phyloP scores from a whole-genome alignment of 1,139 yeast species.

The Debaryomyces sp. region DNA sequence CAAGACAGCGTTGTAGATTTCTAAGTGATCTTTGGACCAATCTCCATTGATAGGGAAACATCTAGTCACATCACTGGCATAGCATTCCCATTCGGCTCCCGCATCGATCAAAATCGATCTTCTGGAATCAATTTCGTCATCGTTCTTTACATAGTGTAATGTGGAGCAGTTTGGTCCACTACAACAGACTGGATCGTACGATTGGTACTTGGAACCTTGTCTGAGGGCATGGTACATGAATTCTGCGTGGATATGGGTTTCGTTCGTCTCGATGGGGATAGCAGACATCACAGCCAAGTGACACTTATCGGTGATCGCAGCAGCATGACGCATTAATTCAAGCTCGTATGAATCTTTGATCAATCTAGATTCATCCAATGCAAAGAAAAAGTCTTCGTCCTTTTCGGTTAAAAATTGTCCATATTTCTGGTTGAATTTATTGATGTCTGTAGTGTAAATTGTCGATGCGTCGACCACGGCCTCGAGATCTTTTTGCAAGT shows the following conservation, averaged over 20 bases:
- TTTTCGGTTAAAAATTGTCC: conserved; percentile 38
- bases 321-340: conserved; percentile 74
- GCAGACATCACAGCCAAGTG: conserved; percentile 95
- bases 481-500: conserved; percentile 39
- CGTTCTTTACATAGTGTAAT: conserved; percentile 85
- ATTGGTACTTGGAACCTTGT: conserved; percentile 86
- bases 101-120: conserved; percentile 83
- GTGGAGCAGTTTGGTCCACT: conserved; percentile 92
- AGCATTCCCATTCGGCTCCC: conserved; percentile 95
- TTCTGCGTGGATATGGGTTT: conserved; percentile 93
- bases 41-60: conserved; percentile 91
- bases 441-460: conserved; percentile 47
- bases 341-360: conserved; percentile 85
- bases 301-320: conserved; percentile 82
- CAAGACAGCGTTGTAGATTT: conserved; percentile 76
- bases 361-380: conserved; percentile 83
- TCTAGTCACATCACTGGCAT: conserved; percentile 92
- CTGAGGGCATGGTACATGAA: conserved; percentile 91
- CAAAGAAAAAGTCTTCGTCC: conserved; percentile 59
- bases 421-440: conserved; percentile 36
- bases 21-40: conserved; percentile 86
- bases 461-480: conserved; percentile 20
- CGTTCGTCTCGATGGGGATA: conserved; percentile 81
- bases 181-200: conserved; percentile 96
- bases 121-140: conserved; percentile 60